Conservation (phyloP, 2,329 filamentous ascomycete species). For the Ascochyta lentis region DNA sequence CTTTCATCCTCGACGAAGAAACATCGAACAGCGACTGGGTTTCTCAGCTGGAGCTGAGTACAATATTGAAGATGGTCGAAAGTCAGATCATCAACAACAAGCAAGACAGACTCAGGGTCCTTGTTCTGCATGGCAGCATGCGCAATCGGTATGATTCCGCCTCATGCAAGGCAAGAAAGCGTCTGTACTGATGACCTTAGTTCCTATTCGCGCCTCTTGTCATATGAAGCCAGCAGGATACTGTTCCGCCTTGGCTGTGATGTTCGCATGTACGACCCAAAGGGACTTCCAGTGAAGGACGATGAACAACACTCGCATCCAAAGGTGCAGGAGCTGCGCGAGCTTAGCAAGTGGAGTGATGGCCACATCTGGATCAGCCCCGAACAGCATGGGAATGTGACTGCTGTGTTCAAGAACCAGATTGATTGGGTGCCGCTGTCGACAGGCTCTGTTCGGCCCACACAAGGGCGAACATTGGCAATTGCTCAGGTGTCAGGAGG, state of each 20-base stretch:
- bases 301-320: constrained; percentile 63
- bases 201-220: constrained; percentile 67
- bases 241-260: constrained; percentile 70
- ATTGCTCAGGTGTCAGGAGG: constrained; percentile 69
- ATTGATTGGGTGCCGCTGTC: constrained; percentile 73
- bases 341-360: constrained; percentile 68
- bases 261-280: constrained; percentile 67
- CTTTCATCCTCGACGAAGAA: constrained; percentile 59
- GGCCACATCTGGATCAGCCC: constrained; percentile 71
- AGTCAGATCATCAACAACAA: constrained; percentile 50
- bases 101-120: constrained; percentile 58
- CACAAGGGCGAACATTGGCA: constrained; percentile 69
- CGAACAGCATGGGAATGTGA: constrained; percentile 71
- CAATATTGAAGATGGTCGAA: constrained; percentile 59
- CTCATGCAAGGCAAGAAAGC: too few relatives aligned
- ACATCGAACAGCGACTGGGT: constrained; percentile 61
- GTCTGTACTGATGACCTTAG: constrained; percentile 37
- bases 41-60: constrained; percentile 61
- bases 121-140: constrained; percentile 68
- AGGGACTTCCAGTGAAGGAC: constrained; percentile 67
- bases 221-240: constrained; percentile 66
- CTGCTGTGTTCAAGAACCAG: constrained; percentile 69
- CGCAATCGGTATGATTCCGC: constrained; percentile 50
- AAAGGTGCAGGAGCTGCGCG: constrained; percentile 68
- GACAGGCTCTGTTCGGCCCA: constrained; percentile 68